Base-by-base conservation (phyloP, 208 protist species). In the Naegleria gruberi region DNA sequence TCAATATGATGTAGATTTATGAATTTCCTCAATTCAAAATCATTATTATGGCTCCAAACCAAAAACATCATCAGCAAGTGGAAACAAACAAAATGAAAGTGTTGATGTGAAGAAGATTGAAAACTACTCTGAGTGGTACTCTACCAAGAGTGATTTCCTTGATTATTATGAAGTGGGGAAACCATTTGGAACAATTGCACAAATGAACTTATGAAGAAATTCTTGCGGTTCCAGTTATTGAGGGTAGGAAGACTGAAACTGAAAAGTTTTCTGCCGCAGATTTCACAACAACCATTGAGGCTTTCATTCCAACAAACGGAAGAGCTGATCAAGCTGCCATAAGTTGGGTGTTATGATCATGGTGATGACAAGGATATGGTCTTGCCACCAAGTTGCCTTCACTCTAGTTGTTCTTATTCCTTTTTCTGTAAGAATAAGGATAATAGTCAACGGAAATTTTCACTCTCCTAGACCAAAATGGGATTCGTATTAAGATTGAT, bases 91-190 rank as follows among this genome's bases (percentile, higher is more conserved):
- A 77, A 77, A 77, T 37, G 65, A 77, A 77, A 26, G 65, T 37
- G 12, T 77, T 37, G 65, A 77, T 77, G 65, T 77, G 26, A 95
- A 91, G 51, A 98, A 98, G 89, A 95, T 95, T 23, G 96, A 95
- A 37, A 96, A 99, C 92, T 99, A 99, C 91, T 90, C 95, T 23
- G 94, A 96, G 46, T 99, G 98, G 98, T 99, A 99, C 94, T 95
- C 93, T 43, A 97, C 94, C 43, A 97, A 98, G 91, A 92, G 95
- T 40, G 98, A 99, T 94, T 97, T 99, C 95, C 98, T 99, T 90
- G 98, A 99, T 87, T 99, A 99, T 95, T 99, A 99, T 94, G 98
- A 99, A 94, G 97, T 99, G 65, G 98, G 97, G 26, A 98, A 98
- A 26, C 95, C 92, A 96, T 74, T 97, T 99, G 91, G 94, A 99